Conservation (phyloP, 75 land plant species). For the Sequoiadendron giganteum region DNA sequence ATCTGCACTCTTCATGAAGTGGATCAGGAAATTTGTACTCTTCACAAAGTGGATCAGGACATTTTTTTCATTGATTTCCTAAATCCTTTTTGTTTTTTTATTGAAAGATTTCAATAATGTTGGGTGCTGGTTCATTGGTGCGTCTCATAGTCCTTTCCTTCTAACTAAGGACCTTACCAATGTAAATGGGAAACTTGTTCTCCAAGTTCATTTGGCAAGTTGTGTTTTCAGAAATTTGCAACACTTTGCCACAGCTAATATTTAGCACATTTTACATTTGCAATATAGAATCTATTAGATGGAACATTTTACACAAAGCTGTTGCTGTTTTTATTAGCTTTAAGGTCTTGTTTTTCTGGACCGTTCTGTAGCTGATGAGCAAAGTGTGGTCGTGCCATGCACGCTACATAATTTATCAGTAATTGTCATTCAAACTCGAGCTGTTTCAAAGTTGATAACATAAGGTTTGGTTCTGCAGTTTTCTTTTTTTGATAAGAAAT, state of each 20-base stretch:
- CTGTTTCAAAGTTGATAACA: not conserved
- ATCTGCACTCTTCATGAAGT: not conserved
- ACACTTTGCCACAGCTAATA: not conserved
- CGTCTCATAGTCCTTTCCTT: not conserved
- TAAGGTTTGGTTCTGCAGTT: not conserved
- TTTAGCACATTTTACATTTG: not conserved
- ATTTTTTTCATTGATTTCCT: not conserved
- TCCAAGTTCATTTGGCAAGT: not conserved
- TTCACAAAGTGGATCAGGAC: not conserved
- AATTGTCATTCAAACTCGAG: not conserved
- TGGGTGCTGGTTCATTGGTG: not conserved
- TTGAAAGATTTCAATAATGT: slow-evolving; percentile 2
- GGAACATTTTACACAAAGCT: not conserved
- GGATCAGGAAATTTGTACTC: not conserved
- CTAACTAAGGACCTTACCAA: not conserved
- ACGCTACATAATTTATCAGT: not conserved
- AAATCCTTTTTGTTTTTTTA: not conserved
- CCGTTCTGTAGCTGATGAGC: not conserved
- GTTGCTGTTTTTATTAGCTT: not conserved
- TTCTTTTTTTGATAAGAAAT: not conserved
- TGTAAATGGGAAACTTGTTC: not conserved
- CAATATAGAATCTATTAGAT: not conserved
- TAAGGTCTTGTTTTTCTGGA: not conserved
- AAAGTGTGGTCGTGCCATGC: not conserved
- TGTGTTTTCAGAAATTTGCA: not conserved